These are phyloP conservation scores for Hemerocallis citrina DNA, from an alignment of 106 monocot species.

Conservation along the genomic window DNA sequence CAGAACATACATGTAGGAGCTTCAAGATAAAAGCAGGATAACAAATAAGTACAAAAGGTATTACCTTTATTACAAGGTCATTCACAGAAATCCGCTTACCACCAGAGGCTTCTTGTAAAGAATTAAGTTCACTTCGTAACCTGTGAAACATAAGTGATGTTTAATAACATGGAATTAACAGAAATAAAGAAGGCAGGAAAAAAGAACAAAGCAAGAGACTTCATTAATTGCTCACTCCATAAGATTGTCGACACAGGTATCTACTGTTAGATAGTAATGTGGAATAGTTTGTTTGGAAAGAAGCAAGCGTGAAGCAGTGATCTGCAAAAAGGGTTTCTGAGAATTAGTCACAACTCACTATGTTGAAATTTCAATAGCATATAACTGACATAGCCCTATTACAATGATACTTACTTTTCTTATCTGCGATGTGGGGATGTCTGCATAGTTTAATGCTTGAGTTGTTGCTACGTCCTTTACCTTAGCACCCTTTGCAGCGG, in stretches of 20 bases:
- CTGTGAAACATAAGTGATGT: conserved; percentile 17
- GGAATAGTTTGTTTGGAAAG: conserved; percentile 93
- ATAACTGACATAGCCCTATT: neutral
- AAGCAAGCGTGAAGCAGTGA: conserved; percentile 78
- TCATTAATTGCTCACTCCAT: conserved; percentile 45
- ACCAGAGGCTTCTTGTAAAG: conserved; percentile 77
- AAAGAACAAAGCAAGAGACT: neutral
- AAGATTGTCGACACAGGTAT: conserved; percentile 76
- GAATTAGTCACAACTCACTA: too few relatives aligned
- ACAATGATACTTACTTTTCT: conserved; percentile 45
- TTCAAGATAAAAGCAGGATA: too few relatives aligned
- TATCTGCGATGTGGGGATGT: conserved; percentile 73
- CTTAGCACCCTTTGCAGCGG: conserved; percentile 32
- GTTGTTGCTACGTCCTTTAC: conserved; percentile 9
- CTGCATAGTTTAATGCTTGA: conserved; percentile 46
- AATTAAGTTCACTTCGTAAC: conserved; percentile 57
- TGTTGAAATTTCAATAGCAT: neutral
- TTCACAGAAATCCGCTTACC: conserved; percentile 77
- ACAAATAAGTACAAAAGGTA: too few relatives aligned
- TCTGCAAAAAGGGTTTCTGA: conserved; percentile 21
- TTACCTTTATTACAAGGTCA: conserved; percentile 90
- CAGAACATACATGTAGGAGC: neutral
- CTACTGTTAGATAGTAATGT: conserved; percentile 89
- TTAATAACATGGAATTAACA: neutral
- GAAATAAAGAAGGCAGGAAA: neutral